These are phyloP conservation scores for Candida silvicultrix DNA, from an alignment of 805 yeast species.

Conservation along the genomic window DNA sequence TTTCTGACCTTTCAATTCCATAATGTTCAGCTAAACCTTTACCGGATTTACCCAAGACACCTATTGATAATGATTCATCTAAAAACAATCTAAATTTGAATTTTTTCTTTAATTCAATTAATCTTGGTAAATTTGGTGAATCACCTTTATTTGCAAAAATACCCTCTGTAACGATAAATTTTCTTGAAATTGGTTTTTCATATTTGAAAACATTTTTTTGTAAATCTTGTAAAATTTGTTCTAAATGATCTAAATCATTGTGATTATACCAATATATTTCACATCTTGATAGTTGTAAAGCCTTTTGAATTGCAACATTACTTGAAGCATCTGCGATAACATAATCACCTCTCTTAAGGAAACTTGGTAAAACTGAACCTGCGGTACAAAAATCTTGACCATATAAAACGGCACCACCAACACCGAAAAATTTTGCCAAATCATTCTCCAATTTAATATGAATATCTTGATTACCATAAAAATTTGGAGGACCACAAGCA, in stretches of 20 bases:
- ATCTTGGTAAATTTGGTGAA: slow-evolving; percentile 58
- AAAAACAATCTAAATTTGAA: slow-evolving; percentile 81
- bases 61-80: slow-evolving; percentile 85
- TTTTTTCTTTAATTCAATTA: slow-evolving; percentile 70
- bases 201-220: slow-evolving; percentile 15
- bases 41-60: slow-evolving; percentile 80
- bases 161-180: slow-evolving; percentile 90
- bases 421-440: slow-evolving; percentile 67
- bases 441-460: slow-evolving; percentile 76
- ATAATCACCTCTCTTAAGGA: slow-evolving; percentile 91
- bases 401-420: slow-evolving; percentile 75
- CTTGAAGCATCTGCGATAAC: slow-evolving; percentile 82
- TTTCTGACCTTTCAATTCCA: slow-evolving; percentile 50
- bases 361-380: slow-evolving; percentile 86
- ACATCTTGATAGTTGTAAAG: slow-evolving; percentile 80
- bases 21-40: slow-evolving; percentile 78
- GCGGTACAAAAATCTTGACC: slow-evolving; percentile 91
- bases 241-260: slow-evolving; percentile 81
- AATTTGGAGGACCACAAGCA: slow-evolving; percentile 97
- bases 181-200: slow-evolving; percentile 75
- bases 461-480: slow-evolving; percentile 91
- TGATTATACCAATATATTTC: slow-evolving; percentile 71
- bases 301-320: slow-evolving; percentile 77
- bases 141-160: slow-evolving; percentile 80
- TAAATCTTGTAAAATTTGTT: slow-evolving; percentile 52